A percentile compares a stretch with the other conserved stretches of the same genome.
Evolutionary conservation across 306 rosid species (phyloP).

Genomic region (Pueraria montana): DNA sequence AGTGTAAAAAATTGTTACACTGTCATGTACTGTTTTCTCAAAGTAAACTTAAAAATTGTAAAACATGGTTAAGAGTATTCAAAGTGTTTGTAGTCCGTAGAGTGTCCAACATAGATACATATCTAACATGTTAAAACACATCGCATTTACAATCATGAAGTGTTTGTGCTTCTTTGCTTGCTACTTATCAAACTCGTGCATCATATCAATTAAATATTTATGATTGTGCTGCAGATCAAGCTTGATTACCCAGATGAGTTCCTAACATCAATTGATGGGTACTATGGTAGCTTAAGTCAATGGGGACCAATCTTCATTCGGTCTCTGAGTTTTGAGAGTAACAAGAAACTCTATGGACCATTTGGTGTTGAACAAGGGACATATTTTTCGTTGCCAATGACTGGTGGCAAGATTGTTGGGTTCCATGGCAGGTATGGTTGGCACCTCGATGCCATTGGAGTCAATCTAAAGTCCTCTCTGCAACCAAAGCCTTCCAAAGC

Average conservation of each 20-base stretch:
- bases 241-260: constrained; percentile 75
- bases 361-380: constrained; percentile 73
- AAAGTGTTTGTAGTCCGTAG: background rate
- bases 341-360: constrained; percentile 71
- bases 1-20: too few relatives aligned
- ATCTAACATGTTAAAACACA: background rate
- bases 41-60: too few relatives aligned
- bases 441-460: constrained; percentile 91
- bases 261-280: constrained; percentile 72
- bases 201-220: constrained; percentile 12
- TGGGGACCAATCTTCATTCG: constrained; percentile 58
- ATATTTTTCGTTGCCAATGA: constrained; percentile 64
- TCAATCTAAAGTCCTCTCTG: constrained; percentile 62
- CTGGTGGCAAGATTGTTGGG: constrained; percentile 83
- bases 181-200: background rate
- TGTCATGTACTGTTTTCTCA: too few relatives aligned
- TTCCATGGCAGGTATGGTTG: constrained; percentile 83
- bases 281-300: constrained; percentile 64
- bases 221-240: constrained; percentile 61
- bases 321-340: constrained; percentile 70
- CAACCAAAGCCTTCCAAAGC: constrained; percentile 56
- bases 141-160: background rate
- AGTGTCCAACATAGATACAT: background rate
- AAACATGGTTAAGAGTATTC: background rate
- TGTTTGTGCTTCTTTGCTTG: background rate